Evolutionary conservation across 1,284 basidiomycete species (phyloP), one percentile per base, ranked within the genome.

Genomic region (Leccinum pachyderme): DNA sequence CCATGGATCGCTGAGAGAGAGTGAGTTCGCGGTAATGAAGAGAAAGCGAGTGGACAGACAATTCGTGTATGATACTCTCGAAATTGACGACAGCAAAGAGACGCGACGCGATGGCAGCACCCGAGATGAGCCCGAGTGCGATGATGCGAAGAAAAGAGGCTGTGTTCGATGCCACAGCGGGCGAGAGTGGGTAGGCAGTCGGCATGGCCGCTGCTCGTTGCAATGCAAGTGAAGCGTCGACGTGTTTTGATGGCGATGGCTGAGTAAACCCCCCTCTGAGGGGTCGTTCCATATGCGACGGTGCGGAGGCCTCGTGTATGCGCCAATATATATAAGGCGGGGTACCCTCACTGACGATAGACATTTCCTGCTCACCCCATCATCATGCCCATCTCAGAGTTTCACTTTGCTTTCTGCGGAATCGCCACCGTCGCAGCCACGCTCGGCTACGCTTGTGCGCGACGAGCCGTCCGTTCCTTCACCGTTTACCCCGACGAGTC

Each of bases 21-120:
- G 18, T 18, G 18, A 18, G 18, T 18, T 18, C 1, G 18, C 18
- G 18, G 18, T 18, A 18, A 18, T 18, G 18, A 18, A 18, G 1
- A 18, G 18, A 18, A 18, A 18, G 18, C 18, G 18, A 18, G 18
- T 18, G 18, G 18, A 83, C 92, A 63, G 61, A 94, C 93, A 98
- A 98, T 80, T 99, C 96, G 75, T 98, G 96, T 66, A 98, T 98
- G 68, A 99, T 95, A 82, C 92, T 95, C 78, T 99, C 97, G 72
- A 98, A 97, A 63, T 98, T 93, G 61, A 99, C 81, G 64, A 99
- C 97, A 59, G 96, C 95, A 72, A 99, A 99, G 65, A 99, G 81
- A 70, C 97, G 87, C 56, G 94, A 96, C 35, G 95, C 89, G 67
- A 99, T 90, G 39, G 97, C 97, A 59, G 96, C 95, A 55, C 84